A percentile compares a stretch with the other conserved stretches of the same genome.
phyloP scores from a whole-genome alignment of 176 grass and related monocot genomes.

The Dendrocalamus sinicus region DNA sequence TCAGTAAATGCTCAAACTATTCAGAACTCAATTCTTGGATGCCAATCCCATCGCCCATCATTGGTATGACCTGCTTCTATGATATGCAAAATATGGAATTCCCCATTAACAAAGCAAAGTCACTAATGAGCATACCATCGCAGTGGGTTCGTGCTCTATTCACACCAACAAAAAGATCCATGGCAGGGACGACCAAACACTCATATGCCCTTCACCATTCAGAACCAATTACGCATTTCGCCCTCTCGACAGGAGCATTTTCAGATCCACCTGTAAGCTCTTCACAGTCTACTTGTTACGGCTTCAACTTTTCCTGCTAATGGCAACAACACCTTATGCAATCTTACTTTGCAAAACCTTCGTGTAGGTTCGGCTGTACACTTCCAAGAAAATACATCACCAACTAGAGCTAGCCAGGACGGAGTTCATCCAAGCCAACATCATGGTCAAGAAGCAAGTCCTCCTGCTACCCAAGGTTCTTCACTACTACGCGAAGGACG shows the following conservation, averaged over 20 bases:
- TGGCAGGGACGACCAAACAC: slow-evolving; percentile 57
- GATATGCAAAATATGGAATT: background rate
- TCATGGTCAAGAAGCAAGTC: slow-evolving; percentile 57
- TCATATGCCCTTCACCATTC: slow-evolving; percentile 65
- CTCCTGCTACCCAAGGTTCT: slow-evolving; percentile 91
- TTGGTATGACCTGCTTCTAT: slow-evolving; percentile 57
- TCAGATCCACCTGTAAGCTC: slow-evolving; percentile 83
- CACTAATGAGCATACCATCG: slow-evolving; percentile 7
- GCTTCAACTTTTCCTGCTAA: background rate
- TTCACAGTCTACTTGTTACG: background rate
- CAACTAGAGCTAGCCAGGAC: slow-evolving; percentile 70
- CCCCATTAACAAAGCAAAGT: background rate
- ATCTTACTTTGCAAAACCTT: background rate
- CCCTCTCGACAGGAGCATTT: slow-evolving; percentile 80
- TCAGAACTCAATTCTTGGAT: slow-evolving; percentile 89
- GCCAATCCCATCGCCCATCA: slow-evolving; percentile 82
- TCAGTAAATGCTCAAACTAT: slow-evolving; percentile 88
- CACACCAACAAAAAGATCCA: slow-evolving; percentile 55
- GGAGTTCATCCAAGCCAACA: slow-evolving; percentile 75
- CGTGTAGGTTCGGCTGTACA: slow-evolving; percentile 77
- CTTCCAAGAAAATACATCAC: slow-evolving; percentile 64
- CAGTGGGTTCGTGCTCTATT: slow-evolving; percentile 73
- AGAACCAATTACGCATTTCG: slow-evolving; percentile 77
- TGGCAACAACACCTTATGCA: background rate
- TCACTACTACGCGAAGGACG: slow-evolving; percentile 82